Conservation (phyloP, 108 stramenopile species). For the Chaetoceros muelleri region DNA sequence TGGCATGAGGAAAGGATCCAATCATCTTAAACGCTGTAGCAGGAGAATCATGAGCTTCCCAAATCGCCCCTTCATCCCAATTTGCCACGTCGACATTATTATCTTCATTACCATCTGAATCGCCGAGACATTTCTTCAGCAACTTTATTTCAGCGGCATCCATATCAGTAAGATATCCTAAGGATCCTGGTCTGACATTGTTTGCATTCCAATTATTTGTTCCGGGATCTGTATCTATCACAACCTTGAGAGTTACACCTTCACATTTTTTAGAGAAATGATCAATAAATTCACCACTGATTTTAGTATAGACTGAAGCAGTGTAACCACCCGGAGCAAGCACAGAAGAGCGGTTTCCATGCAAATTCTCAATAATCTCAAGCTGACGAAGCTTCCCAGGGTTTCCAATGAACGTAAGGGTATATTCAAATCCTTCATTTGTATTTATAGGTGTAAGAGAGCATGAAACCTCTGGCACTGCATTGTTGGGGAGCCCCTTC, state of each 20-base stretch:
- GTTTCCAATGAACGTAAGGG: constrained; percentile 29
- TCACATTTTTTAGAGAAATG: constrained; percentile 46
- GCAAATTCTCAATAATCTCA: constrained; percentile 33
- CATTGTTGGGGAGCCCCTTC: constrained; percentile 41
- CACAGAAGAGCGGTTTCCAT: constrained; percentile 34
- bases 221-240: constrained; percentile 14
- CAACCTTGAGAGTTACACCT: constrained; percentile 33
- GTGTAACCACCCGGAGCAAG: constrained; percentile 15
- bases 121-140: constrained; percentile 55
- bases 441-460: constrained; percentile 13
- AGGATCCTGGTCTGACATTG: constrained; percentile 24
- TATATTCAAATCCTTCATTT: constrained; percentile 23
- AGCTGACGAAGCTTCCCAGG: constrained; percentile 34
- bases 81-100: constrained; percentile 54
- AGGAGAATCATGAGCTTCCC: constrained; percentile 19
- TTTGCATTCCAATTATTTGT: constrained; percentile 15
- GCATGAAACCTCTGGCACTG: constrained; percentile 37
- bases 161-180: constrained; percentile 26
- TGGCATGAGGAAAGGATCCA: constrained; percentile 24
- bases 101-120: constrained; percentile 39
- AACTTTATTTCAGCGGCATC: constrained; percentile 22
- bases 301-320: constrained; percentile 27
- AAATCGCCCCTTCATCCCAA: constrained; percentile 41
- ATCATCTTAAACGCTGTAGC: constrained; percentile 30
- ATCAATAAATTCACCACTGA: constrained; percentile 43